These are phyloP conservation scores for Chenopodium quinoa DNA, from an alignment of 148 eudicot genomes.

Conservation along the genomic window DNA sequence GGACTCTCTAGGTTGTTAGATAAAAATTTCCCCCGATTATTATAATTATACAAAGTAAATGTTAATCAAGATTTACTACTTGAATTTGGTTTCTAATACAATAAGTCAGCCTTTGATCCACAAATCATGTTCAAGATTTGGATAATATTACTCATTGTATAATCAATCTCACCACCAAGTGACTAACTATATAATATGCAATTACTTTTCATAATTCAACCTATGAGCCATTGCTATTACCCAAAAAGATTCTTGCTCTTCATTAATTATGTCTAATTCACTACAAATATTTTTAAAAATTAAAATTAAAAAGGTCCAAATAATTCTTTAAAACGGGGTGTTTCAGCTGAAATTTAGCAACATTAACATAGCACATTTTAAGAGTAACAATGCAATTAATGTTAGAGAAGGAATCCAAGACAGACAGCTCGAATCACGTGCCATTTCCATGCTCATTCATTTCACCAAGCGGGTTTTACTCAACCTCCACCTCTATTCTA, in stretches of 20 bases:
- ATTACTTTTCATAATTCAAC: background rate
- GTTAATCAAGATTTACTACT: too few relatives aligned
- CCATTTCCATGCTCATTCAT: background rate
- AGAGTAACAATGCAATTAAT: background rate
- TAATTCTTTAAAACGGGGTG: background rate
- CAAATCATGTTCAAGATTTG: background rate
- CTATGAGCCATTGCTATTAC: background rate
- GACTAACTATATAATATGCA: background rate
- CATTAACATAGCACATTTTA: background rate
- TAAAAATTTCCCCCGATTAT: too few relatives aligned
- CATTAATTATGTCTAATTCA: background rate
- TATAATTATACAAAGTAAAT: too few relatives aligned
- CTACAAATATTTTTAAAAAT: background rate
- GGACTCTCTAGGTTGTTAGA: too few relatives aligned
- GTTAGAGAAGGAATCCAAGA: constrained; percentile 2
- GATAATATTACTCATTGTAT: background rate
- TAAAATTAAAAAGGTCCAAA: background rate
- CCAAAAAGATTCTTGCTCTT: constrained; percentile 3
- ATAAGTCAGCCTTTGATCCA: constrained; percentile 1
- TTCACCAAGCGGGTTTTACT: background rate
- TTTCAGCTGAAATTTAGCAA: constrained; percentile 15
- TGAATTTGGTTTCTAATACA: too few relatives aligned
- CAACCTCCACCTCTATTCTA: background rate
- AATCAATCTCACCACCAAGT: background rate
- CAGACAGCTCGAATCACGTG: constrained; percentile 21